Evolutionary conservation across 1,139 yeast species (phyloP), one percentile per base, ranked within the genome.

Genomic region (Hemisphaericaspora subhashii): DNA sequence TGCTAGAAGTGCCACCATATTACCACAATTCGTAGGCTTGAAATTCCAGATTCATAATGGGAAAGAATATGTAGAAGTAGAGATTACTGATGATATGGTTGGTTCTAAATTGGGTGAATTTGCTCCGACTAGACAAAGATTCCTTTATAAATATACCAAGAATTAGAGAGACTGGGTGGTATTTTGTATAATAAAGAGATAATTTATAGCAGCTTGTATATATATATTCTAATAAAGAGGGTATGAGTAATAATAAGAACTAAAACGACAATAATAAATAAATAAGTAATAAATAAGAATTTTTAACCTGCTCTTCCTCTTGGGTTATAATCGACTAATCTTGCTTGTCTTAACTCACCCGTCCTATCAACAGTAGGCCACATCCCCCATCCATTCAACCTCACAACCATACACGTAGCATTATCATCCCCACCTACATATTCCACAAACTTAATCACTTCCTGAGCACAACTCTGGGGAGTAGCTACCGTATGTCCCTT

Each of bases 1-100:
- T 55, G 97, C 97, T 34, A 78, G 98, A 59, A 74, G 94, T 31
- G 92, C 98, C 58, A 92, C 98, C 16, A 86, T 92, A 42, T 70
- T 92, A 39, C 98, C 98, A 16, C 95, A 87, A 60, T 90, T 92
- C 66, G 96, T 92, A 26, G 98, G 98, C 5, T 72, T 89, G 44
- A 85, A 82, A 55, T 92, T 92, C 64, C 96, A 92, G 64, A 86
- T 92, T 33, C 98, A 92, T 65, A 92, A 92, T 64, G 98, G 98
- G 27, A 86, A 85, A 62, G 95, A 89, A 50, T 92, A 90, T 58
- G 95, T 89, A 36, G 90, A 89, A 40, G 77, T 92, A 36, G 90
- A 84, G 51, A 78, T 92, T 24, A 80, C 86, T 9, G 98, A 92
- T 56, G 95, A 92, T 53, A 92, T 92, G 98, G 97, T 92, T 48